Evolutionary conservation across 805 yeast genomes (phyloP).

Genomic region (Wickerhamomyces silvicola): DNA sequence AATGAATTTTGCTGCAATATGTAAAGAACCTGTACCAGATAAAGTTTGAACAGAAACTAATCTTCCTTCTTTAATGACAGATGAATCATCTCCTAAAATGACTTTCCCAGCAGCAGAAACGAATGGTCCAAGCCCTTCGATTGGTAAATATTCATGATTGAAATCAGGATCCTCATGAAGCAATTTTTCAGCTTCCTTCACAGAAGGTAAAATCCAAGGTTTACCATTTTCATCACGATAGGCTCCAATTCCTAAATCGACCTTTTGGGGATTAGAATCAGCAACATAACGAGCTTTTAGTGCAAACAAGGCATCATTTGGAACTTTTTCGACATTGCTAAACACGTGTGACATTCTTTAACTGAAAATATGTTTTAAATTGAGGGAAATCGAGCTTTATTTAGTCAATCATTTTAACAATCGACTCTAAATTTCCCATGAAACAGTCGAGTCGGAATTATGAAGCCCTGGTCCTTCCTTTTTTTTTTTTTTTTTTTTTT

Average conservation of each 20-base stretch:
- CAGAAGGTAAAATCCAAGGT: slow-evolving; percentile 70
- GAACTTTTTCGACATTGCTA: slow-evolving; percentile 52
- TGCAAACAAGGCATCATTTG: slow-evolving; percentile 85
- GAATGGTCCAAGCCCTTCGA: slow-evolving; percentile 67
- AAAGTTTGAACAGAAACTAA: slow-evolving; percentile 67
- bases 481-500: no score
- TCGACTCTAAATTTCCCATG: no score
- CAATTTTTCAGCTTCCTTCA: slow-evolving; percentile 57
- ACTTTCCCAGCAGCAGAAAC: slow-evolving; percentile 66
- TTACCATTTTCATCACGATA: slow-evolving; percentile 63
- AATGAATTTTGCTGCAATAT: slow-evolving; percentile 62
- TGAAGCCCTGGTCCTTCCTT: no score
- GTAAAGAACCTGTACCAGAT: slow-evolving; percentile 90
- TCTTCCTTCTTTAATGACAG: slow-evolving; percentile 39
- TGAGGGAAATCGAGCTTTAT: no score
- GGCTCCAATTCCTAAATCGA: slow-evolving; percentile 83
- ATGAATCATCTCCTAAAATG: slow-evolving; percentile 57
- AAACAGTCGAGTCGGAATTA: no score
- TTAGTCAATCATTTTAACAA: no score
- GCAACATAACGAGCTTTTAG: slow-evolving; percentile 59
- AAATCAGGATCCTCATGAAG: slow-evolving; percentile 51
- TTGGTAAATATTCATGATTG: slow-evolving; percentile 88
- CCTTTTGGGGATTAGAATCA: slow-evolving; percentile 60
- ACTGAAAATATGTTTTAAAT: no score
- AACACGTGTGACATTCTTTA: slow-evolving; percentile 28